Base-by-base conservation (phyloP, 345 rosid genomes). In the Linum lewisii region DNA sequence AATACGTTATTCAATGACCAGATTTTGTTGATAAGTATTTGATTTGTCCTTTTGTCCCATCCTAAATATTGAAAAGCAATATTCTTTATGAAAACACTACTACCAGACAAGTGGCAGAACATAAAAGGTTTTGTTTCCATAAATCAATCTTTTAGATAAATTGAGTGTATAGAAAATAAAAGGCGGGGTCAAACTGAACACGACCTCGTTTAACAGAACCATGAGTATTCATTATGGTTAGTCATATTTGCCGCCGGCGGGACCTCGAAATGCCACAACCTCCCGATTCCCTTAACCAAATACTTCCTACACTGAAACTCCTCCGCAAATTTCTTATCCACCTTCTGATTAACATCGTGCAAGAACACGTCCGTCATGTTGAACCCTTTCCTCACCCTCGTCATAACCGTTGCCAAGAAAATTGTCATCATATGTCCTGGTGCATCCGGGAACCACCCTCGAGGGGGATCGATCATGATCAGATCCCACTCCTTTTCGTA, bases 401-500 rank as follows among this genome's bases (percentile, higher is more conserved):
- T 88, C 95, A 87, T 82, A 8, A 84, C 78, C 54, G 86, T 83
- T 11, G 95, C 82, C n/a, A 91, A 84, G 57, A 87, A 87, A 63
- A 87, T 87, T 13, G 88, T 88, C 0, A 76, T 82, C 95, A 87
- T 87, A 74, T 91, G 79, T 22, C 86, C 80, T 3, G 97, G 97
- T 0, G 95, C 90, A 21, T 53, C 65, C 3, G 82, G 60, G 64
- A 79, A 83, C 68, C 84, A 84, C 2, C 97, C 97, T 7, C 78
- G 72, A 4, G 95, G 97, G 24, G 93, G 90, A 37, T 90, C 93
- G 65, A 90, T 79, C 88, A 90, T 79, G 63, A 90, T 87, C 64
- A 90, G 68, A 68, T 90, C 97, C 97, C 97, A 90, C 19, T 84
- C 84, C 8, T 73, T 81, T 4, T 87, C 84, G 69, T 87, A 90